Percentiles rank a stretch among this genome's conserved stretches.
phyloP scores from a whole-genome alignment of 805 yeast species.

The Candida chauliodis region DNA sequence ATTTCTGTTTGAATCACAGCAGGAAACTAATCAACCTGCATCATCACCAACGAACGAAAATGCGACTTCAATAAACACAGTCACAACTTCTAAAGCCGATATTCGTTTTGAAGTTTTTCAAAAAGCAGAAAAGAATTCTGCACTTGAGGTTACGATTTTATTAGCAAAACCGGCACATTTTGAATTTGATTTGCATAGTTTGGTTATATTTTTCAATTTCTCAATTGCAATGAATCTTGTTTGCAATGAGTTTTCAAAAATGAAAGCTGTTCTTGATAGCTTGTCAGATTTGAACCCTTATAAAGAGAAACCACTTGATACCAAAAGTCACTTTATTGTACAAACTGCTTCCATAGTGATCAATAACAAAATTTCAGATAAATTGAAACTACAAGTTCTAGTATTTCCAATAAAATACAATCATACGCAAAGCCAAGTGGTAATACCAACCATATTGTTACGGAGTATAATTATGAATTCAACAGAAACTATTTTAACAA shows the following conservation, averaged over 20 bases:
- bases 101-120: slow-evolving; percentile 48
- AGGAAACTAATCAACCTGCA: slow-evolving; percentile 1
- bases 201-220: slow-evolving; percentile 27
- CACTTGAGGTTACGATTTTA: slow-evolving; percentile 36
- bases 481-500: slow-evolving; percentile 15
- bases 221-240: slow-evolving; percentile 21
- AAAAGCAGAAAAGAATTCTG: slow-evolving; percentile 11
- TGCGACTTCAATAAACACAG: slow-evolving; percentile 5
- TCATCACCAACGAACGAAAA: slow-evolving; percentile 7
- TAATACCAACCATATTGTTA: slow-evolving; percentile 29
- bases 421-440: slow-evolving; percentile 27
- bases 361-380: slow-evolving; percentile 17
- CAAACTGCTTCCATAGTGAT: slow-evolving; percentile 39
- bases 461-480: slow-evolving; percentile 9
- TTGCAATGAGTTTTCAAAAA: slow-evolving; percentile 14
- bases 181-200: slow-evolving; percentile 17
- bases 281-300: neutral
- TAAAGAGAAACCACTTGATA: neutral
- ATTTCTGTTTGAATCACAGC: slow-evolving; percentile 19
- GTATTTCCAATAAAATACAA: slow-evolving; percentile 46
- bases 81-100: slow-evolving; percentile 36
- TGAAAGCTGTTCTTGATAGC: slow-evolving; percentile 11
- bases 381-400: slow-evolving; percentile 18
- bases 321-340: slow-evolving; percentile 24
- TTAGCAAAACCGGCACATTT: slow-evolving; percentile 40